Base-by-base conservation (phyloP, 371 early-diverging fungal species). In the Blastocladiella emersonii region DNA sequence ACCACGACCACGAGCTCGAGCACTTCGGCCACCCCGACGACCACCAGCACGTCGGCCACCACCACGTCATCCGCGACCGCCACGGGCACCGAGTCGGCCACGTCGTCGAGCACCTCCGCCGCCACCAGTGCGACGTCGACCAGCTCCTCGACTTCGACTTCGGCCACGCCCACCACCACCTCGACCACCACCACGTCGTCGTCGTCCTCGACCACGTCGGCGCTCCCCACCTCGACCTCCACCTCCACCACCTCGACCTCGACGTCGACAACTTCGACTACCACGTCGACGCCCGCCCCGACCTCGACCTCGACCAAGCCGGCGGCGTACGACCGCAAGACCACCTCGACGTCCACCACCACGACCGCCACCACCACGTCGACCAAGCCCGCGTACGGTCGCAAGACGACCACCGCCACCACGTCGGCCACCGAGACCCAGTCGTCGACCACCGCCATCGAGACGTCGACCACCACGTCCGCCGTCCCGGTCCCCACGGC, bases 221-320 rank as follows among this genome's bases (percentile, higher is more conserved):
- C 69, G 13, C 65, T 71, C 5, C 61, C 67, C 17, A 66, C 70
- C 15, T 63, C 69, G 19, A 75, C 81, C 64, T 78, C 85, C 10
- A 78, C 85, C 59, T 86, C 83, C 41, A 74, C 77, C 13, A 88
- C 89, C 35, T 77, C 71, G 35, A 90, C 51, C 32, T 81, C 74
- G 68, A 95, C 72, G 60, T 92, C 92, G 63, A 89, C 81, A 71
- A 94, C 96, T 73, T 94, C 95, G 77, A 94, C 95, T n/a, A n/a
- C n/a, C n/a, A 44, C 45, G 19, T 19, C 19, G 10, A 44, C 45
- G 8, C 3, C 45, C 45, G 23, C 45, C 19, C 12, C 45, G 45
- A 44, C 45, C 45, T 3, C 8, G 21, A 44, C 45, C 45, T n/a
- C n/a, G n/a, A n/a, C n/a, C n/a, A n/a, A n/a, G n/a, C n/a, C n/a